phyloP scores from a whole-genome alignment of 805 yeast genomes.

The Candida broadrunensis region DNA sequence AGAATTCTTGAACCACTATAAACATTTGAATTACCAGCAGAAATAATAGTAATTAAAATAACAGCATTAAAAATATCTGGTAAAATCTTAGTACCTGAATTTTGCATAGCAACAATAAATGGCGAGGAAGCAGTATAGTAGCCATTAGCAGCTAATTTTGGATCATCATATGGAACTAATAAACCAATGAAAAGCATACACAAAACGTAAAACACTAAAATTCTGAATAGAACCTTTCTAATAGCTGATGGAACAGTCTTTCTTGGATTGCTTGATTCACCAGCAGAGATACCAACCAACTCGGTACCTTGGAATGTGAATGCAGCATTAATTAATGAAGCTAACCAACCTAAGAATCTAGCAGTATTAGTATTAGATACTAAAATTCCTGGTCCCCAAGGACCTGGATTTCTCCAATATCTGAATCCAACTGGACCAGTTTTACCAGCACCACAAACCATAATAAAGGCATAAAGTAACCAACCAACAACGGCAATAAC shows the following conservation, averaged over 20 bases:
- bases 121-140: conserved; percentile 57
- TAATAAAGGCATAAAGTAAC: conserved; percentile 60
- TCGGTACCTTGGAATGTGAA: conserved; percentile 82
- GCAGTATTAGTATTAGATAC: conserved; percentile 49
- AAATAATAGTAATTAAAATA: conserved; percentile 60
- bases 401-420: conserved; percentile 78
- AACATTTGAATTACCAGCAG: conserved; percentile 78
- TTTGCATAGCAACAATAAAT: conserved; percentile 66
- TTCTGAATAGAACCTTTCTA: conserved; percentile 64
- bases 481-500: conserved; percentile 72
- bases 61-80: conserved; percentile 75
- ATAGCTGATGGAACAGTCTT: conserved; percentile 71
- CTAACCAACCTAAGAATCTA: conserved; percentile 66
- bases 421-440: conserved; percentile 75
- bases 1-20: conserved; percentile 70
- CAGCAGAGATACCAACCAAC: conserved; percentile 70
- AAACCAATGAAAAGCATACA: conserved; percentile 69
- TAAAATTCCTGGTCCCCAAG: conserved; percentile 66
- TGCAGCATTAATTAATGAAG: conserved; percentile 69
- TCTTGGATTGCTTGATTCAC: conserved; percentile 70
- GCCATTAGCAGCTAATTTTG: conserved; percentile 41
- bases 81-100: conserved; percentile 62
- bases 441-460: conserved; percentile 73
- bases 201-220: conserved; percentile 60
- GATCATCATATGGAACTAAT: conserved; percentile 67